Percentiles rank a stretch among this genome's conserved stretches.
Conservation (phyloP, 139 green algal species). For the Chlorella sorokiniana region DNA sequence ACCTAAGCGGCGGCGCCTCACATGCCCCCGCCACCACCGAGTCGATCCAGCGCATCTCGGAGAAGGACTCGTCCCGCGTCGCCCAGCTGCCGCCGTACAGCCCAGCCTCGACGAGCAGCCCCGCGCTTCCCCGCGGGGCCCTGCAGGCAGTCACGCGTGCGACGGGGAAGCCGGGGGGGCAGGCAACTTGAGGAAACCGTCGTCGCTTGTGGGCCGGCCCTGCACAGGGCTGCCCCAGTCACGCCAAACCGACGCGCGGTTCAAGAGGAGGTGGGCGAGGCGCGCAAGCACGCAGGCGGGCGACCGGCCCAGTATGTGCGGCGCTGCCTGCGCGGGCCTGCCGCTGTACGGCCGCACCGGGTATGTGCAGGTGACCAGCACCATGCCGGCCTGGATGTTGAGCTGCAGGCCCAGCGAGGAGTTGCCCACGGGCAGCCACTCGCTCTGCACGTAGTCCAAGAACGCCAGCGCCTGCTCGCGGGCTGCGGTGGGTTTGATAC, state of each 20-base stretch:
- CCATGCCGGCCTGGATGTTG: neutral
- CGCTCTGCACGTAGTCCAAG: neutral
- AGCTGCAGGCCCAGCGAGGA: neutral
- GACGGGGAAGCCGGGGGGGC: too few species aligned
- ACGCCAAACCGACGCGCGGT: too few species aligned
- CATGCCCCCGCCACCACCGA: neutral
- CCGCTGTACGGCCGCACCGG: too few species aligned
- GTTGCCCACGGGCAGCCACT: neutral
- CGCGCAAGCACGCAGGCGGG: too few species aligned
- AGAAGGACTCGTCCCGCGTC: neutral
- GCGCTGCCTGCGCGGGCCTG: too few species aligned
- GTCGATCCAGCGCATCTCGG: slow-evolving; percentile 11
- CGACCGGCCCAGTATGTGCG: too few species aligned
- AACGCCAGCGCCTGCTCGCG: neutral
- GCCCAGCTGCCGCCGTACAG: neutral
- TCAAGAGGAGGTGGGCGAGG: too few species aligned
- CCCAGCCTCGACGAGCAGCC: neutral
- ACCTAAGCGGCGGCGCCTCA: neutral
- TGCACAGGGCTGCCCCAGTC: too few species aligned
- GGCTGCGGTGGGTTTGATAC: neutral
- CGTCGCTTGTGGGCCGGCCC: too few species aligned
- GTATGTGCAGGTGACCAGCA: neutral
- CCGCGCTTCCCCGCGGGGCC: neutral
- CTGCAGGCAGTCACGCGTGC: too few species aligned
- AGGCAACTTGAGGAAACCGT: too few species aligned